These are phyloP conservation scores for Mycena maculata DNA, from an alignment of 768 basidiomycete genomes.

Conservation along the genomic window DNA sequence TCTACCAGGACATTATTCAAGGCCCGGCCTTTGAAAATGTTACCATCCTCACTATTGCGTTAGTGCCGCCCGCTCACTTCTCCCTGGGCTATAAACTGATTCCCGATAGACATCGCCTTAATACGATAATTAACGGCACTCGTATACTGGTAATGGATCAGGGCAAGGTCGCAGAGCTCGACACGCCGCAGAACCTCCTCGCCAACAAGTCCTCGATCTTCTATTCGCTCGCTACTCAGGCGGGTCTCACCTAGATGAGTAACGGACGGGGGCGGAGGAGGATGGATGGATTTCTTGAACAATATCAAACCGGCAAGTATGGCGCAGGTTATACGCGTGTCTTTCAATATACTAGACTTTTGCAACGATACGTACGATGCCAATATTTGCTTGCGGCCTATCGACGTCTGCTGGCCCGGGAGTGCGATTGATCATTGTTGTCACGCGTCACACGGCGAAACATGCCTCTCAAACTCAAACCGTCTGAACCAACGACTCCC, in stretches of 20 bases:
- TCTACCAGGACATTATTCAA: conserved; percentile 70
- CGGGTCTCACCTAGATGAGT: conserved; percentile 54
- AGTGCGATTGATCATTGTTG: no score
- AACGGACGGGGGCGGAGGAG: neutral
- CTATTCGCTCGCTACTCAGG: conserved; percentile 73
- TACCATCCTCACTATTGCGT: conserved; percentile 91
- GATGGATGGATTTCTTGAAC: conserved; percentile 1
- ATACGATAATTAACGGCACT: conserved; percentile 87
- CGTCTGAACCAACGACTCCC: conserved; percentile 59
- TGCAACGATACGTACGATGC: no score
- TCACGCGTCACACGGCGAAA: no score
- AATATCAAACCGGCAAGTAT: neutral
- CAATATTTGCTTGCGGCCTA: no score
- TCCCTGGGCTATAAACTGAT: conserved; percentile 14
- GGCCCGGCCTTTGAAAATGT: conserved; percentile 81
- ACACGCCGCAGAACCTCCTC: conserved; percentile 74
- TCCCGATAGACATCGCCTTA: conserved; percentile 72
- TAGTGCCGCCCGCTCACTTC: conserved; percentile 42
- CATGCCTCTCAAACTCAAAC: conserved; percentile 61
- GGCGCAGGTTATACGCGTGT: no score
- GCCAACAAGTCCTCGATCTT: conserved; percentile 67
- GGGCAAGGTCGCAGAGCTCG: conserved; percentile 87
- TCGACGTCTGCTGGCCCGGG: no score
- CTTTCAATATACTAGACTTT: no score
- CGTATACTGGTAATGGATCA: conserved; percentile 85